Base-by-base conservation (phyloP, 2,329 filamentous ascomycete genomes). In the Emydomyces testavorans region DNA sequence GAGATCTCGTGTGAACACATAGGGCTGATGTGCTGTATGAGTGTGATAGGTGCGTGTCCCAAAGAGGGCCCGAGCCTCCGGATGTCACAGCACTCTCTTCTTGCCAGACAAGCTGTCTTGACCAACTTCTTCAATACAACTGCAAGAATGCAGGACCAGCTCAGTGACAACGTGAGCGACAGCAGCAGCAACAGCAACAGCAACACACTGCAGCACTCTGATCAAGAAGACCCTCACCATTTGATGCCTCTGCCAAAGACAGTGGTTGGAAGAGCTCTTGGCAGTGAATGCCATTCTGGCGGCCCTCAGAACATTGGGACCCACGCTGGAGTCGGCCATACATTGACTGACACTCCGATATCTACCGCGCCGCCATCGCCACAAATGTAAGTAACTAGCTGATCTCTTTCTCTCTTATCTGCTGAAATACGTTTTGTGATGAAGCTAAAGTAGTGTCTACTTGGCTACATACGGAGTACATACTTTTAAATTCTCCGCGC, bases 341-440 rank as follows among this genome's bases (percentile, higher is more conserved):
- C 77, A 29, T 60, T 80, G 62, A 78, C 73, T 56, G 79, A 83
- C 63, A 83, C 79, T 52, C 79, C 79, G 51, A 61, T 70, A 59
- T 74, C 78, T 50, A 81, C 79, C 53, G 75, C 76, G 46, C 78
- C 79, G 24, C 73, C 69, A 57, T 81, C 77, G 59, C 78, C 78
- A 57, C 72, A 73, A 60, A 76, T 80, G 76, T 79, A 64, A 66
- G 75, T 70, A 48, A 13, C 26, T 26, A 11, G 34, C 21, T 21
- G 38, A 28, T 26, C 50, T 20, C n/a, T 54, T 29, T 48, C 49
- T 46, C n/a, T n/a, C n/a, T n/a, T n/a, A n/a, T n/a, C n/a, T n/a
- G n/a, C n/a, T n/a, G n/a, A n/a, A n/a, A n/a, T n/a, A n/a, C n/a
- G n/a, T 21, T 35, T 37, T 37, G 34, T 37, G 6, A 37, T 26